Percentiles rank a stretch among this genome's conserved stretches.
phyloP scores from a whole-genome alignment of 176 grass and related monocot genomes.

The Avena eriantha region DNA sequence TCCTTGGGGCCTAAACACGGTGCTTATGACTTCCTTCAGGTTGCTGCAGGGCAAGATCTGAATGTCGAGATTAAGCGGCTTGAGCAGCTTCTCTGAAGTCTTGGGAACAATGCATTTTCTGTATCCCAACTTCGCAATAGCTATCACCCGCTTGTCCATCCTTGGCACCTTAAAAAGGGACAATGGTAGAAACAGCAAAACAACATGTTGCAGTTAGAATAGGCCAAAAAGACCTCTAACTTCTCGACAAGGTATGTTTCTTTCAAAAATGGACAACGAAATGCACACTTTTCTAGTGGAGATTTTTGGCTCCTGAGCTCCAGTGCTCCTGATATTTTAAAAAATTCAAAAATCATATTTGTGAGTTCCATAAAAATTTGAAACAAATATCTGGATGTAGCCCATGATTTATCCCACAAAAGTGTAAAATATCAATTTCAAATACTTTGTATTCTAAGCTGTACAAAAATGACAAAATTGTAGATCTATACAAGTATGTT shows the following conservation, averaged over 20 bases:
- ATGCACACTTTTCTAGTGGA: too few relatives aligned
- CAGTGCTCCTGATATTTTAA: too few relatives aligned
- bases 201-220: not conserved
- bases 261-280: too few relatives aligned
- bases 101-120: constrained; percentile 82
- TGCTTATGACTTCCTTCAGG: constrained; percentile 85
- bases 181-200: constrained; percentile 29
- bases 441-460: too few relatives aligned
- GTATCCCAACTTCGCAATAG: constrained; percentile 81
- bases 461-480: too few relatives aligned
- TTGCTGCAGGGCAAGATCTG: constrained; percentile 75
- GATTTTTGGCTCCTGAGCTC: too few relatives aligned
- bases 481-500: too few relatives aligned
- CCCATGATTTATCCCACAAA: too few relatives aligned
- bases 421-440: too few relatives aligned
- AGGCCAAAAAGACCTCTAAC: not conserved
- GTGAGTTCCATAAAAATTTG: too few relatives aligned
- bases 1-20: constrained; percentile 43
- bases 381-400: too few relatives aligned
- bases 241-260: not conserved
- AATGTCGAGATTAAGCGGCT: constrained; percentile 53
- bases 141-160: constrained; percentile 89
- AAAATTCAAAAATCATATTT: too few relatives aligned
- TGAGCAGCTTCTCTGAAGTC: constrained; percentile 59
- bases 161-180: constrained; percentile 67